These are phyloP conservation scores for Albatrellus sp. DNA, from an alignment of 1,284 basidiomycete species.

Conservation along the genomic window DNA sequence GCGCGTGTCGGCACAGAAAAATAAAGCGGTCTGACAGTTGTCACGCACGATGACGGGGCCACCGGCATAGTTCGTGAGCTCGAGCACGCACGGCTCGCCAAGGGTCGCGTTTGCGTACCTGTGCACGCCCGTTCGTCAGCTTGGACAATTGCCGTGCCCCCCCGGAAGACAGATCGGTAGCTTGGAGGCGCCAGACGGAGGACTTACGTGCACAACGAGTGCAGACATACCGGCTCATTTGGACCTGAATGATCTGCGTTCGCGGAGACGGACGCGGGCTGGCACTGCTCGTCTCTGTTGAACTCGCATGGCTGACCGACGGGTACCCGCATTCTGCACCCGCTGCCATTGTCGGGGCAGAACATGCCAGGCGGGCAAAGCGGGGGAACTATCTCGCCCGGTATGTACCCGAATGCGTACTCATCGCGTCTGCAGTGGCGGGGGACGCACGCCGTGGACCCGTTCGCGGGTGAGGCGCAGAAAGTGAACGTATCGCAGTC, in stretches of 20 bases:
- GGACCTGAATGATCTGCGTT: constrained; percentile 26
- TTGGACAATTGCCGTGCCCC: too few relatives aligned
- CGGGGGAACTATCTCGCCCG: constrained; percentile 35
- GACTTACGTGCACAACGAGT: constrained; percentile 49
- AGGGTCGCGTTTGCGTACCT: constrained; percentile 49
- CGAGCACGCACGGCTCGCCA: constrained; percentile 42
- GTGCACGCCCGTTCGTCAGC: background rate
- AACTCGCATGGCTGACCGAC: constrained; percentile 50
- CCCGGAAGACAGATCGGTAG: too few relatives aligned
- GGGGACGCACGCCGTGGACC: constrained; percentile 27
- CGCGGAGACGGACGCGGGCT: constrained; percentile 22
- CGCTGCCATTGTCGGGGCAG: constrained; percentile 65
- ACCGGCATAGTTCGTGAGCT: constrained; percentile 49
- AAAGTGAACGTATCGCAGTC: constrained; percentile 55
- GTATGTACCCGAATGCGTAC: constrained; percentile 44
- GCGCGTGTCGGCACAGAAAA: constrained; percentile 44
- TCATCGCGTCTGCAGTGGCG: constrained; percentile 51
- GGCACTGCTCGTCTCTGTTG: constrained; percentile 62
- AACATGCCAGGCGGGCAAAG: constrained; percentile 42
- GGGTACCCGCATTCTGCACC: constrained; percentile 34
- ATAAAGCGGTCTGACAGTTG: constrained; percentile 39
- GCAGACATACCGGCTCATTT: constrained; percentile 51
- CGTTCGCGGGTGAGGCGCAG: constrained; percentile 32
- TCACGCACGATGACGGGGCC: constrained; percentile 44
- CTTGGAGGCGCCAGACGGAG: background rate